A percentile compares a stretch with the other conserved stretches of the same genome.
These are phyloP conservation scores for Catharanthus roseus DNA, from an alignment of 257 asterid species.

Conservation along the genomic window DNA sequence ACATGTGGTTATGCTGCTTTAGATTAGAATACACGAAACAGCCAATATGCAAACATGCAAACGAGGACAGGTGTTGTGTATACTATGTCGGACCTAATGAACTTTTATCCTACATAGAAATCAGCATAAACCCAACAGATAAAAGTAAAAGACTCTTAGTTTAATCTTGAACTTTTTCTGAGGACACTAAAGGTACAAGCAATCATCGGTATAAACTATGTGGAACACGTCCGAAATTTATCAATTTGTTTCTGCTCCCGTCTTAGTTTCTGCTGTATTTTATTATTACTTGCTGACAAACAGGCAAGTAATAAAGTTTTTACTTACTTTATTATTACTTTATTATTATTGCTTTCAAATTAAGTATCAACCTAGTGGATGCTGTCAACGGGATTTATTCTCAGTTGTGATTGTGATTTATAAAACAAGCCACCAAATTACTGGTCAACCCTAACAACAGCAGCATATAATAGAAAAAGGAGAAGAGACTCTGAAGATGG, in stretches of 20 bases:
- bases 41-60: neutral
- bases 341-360: neutral
- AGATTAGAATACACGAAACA: neutral
- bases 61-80: neutral
- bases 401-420: neutral
- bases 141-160: neutral
- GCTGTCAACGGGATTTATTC: neutral
- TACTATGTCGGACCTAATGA: neutral
- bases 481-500: too few species aligned
- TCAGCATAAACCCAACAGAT: neutral
- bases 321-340: too few species aligned
- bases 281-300: neutral
- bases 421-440: neutral
- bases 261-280: neutral
- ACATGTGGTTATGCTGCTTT: neutral
- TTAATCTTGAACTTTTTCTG: neutral
- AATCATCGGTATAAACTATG: neutral
- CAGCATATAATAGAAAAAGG: too few species aligned
- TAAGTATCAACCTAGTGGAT: neutral
- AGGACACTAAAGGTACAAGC: neutral
- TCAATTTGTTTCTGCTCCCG: neutral
- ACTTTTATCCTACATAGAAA: neutral
- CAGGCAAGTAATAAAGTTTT: too few species aligned
- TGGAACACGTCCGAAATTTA: neutral
- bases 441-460: neutral